Percentiles rank a stretch among this genome's conserved stretches.
These are phyloP conservation scores for Pseudotulostoma volvatum DNA, from an alignment of 495 filamentous ascomycete species.

Conservation along the genomic window DNA sequence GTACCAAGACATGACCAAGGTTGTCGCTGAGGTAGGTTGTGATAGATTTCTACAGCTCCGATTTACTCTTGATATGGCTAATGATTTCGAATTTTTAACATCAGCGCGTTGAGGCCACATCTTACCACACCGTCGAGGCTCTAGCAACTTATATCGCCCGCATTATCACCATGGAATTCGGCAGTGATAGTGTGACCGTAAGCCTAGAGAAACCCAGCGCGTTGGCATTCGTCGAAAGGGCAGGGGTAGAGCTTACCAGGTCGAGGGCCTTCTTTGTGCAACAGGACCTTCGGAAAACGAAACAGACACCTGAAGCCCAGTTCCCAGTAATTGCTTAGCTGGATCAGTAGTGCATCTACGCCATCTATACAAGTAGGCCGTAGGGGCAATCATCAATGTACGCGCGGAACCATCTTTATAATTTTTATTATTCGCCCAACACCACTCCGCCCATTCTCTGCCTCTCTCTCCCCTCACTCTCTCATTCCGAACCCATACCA, in stretches of 20 bases:
- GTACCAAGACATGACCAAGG: constrained; percentile 28
- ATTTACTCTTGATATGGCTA: no score
- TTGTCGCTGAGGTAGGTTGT: constrained; percentile 27
- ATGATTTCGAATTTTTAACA: no score
- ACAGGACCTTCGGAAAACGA: constrained; percentile 5
- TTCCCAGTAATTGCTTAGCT: no score
- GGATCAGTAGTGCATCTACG: no score
- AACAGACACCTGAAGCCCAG: background rate
- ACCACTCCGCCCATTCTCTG: background rate
- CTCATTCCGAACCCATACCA: background rate
- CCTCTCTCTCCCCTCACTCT: background rate
- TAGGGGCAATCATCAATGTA: no score
- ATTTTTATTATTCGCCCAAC: background rate
- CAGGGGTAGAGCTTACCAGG: constrained; percentile 41
- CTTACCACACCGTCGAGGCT: constrained; percentile 41
- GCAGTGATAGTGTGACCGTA: constrained; percentile 35
- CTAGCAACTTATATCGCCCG: constrained; percentile 37
- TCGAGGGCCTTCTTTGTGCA: constrained; percentile 30
- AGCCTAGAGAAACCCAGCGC: constrained; percentile 42
- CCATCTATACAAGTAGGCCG: no score
- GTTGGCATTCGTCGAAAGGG: constrained; percentile 36
- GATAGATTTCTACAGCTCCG: background rate
- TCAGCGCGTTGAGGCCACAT: constrained; percentile 35
- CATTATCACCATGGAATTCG: constrained; percentile 35
- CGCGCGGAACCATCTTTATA: no score